These are phyloP conservation scores for Pulveroboletus frians DNA, from an alignment of 768 basidiomycete species.

Conservation along the genomic window DNA sequence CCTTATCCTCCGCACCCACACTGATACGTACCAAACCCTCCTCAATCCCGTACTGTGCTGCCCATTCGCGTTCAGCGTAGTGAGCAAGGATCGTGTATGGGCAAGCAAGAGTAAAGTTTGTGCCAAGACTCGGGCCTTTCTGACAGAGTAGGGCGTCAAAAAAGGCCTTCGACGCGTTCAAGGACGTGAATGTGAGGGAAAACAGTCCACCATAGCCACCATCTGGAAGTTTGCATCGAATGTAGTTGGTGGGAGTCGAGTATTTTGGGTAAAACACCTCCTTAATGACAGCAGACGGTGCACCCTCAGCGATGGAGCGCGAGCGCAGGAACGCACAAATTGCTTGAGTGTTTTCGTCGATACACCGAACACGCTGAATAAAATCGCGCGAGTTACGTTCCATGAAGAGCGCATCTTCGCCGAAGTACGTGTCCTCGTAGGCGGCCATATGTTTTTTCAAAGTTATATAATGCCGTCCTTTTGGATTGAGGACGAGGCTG, in stretches of 20 bases:
- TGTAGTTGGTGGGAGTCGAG: slow-evolving; percentile 65
- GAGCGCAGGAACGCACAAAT: slow-evolving; percentile 75
- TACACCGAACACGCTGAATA: slow-evolving; percentile 60
- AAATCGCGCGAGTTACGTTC: slow-evolving; percentile 98
- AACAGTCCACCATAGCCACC: slow-evolving; percentile 82
- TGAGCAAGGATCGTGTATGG: slow-evolving; percentile 94
- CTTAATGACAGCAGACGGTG: slow-evolving; percentile 51
- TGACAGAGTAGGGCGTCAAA: slow-evolving; percentile 77
- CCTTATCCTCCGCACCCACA: slow-evolving; percentile 81
- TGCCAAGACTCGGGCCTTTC: slow-evolving; percentile 91
- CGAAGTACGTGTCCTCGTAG: slow-evolving; percentile 85
- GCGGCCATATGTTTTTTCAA: slow-evolving; percentile 58
- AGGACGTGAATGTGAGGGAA: slow-evolving; percentile 75
- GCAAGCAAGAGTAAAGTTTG: slow-evolving; percentile 93
- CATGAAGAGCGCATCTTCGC: slow-evolving; percentile 93
- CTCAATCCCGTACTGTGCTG: slow-evolving; percentile 81
- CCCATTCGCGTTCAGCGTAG: slow-evolving; percentile 88
- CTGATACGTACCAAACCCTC: slow-evolving; percentile 78
- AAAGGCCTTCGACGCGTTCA: slow-evolving; percentile 67
- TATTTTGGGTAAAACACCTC: slow-evolving; percentile 90
- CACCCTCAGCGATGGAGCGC: slow-evolving; percentile 44
- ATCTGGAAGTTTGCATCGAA: slow-evolving; percentile 52
- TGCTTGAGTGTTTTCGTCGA: slow-evolving; percentile 79
- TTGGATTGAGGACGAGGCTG: slow-evolving; percentile 86
- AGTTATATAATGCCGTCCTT: slow-evolving; percentile 56